A percentile compares a stretch with the other conserved stretches of the same genome.
These are phyloP conservation scores for Rosa persica DNA, from an alignment of 306 rosid genomes.

Conservation along the genomic window DNA sequence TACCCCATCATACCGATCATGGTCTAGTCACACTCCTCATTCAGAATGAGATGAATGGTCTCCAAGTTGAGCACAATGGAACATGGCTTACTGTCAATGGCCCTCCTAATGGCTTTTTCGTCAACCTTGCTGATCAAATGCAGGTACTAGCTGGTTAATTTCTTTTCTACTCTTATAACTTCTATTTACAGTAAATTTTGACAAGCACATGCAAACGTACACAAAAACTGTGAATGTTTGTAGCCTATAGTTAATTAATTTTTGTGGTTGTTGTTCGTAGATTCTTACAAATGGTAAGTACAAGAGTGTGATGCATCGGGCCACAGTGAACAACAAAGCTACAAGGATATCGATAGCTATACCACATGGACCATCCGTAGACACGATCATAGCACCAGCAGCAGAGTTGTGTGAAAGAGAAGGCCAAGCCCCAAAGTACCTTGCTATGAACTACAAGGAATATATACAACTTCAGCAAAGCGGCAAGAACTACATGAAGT, in stretches of 20 bases:
- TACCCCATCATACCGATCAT: constrained; percentile 32
- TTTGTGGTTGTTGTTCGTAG: neutral
- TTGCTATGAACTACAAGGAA: constrained; percentile 39
- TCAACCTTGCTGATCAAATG: constrained; percentile 27
- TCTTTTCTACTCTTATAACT: no score
- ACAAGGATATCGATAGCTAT: constrained; percentile 50
- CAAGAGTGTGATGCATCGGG: constrained; percentile 52
- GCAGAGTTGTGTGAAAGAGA: constrained; percentile 37
- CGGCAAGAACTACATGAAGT: constrained; percentile 30
- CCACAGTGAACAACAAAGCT: constrained; percentile 39
- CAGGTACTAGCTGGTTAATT: neutral
- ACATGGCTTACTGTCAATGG: constrained; percentile 28
- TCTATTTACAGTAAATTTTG: no score
- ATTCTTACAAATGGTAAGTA: constrained; percentile 52
- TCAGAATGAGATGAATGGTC: constrained; percentile 31
- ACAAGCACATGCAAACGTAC: no score
- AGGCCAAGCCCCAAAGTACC: constrained; percentile 36
- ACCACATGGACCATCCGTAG: constrained; percentile 48
- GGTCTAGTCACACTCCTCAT: constrained; percentile 24
- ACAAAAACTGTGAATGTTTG: no score
- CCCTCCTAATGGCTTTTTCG: constrained; percentile 24
- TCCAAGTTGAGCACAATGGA: constrained; percentile 30
- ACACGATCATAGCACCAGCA: constrained; percentile 47
- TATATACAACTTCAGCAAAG: constrained; percentile 43
- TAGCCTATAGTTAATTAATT: no score